Evolutionary conservation across 306 rosid genomes (phyloP).

Genomic region (Bauhinia variegata): DNA sequence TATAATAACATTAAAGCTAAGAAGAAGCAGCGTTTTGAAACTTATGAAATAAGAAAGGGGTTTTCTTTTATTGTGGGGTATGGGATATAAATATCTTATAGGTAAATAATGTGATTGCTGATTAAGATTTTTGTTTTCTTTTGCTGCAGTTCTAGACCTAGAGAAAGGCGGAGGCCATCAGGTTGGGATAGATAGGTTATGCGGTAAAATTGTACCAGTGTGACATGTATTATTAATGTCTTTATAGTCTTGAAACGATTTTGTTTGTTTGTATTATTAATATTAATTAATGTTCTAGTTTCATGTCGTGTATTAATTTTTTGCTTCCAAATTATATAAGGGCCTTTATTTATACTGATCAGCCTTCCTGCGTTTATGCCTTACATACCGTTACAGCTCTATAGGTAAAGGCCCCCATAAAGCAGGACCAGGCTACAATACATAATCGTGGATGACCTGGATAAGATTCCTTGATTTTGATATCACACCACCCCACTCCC

Average conservation of each 20-base stretch:
- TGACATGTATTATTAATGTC: conserved; percentile 29
- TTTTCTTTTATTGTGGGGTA: too few relatives aligned
- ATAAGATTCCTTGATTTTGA: too few relatives aligned
- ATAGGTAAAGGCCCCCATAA: too few relatives aligned
- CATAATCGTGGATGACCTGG: too few relatives aligned
- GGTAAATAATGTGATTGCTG: conserved; percentile 33
- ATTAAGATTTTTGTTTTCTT: conserved; percentile 39
- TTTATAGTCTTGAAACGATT: conserved; percentile 38
- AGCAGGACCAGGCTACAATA: too few relatives aligned
- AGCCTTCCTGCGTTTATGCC: too few relatives aligned
- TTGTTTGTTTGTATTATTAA: conserved; percentile 44
- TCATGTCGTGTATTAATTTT: conserved; percentile 15
- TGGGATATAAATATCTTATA: background rate
- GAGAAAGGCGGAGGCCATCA: conserved; percentile 86
- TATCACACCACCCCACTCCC: too few relatives aligned
- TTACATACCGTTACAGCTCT: too few relatives aligned
- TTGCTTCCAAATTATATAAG: conserved; percentile 17
- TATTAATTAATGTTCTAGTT: conserved; percentile 33
- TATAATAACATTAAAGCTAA: too few relatives aligned
- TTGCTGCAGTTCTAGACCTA: conserved; percentile 66
- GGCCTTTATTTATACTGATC: background rate
- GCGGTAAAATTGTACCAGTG: conserved; percentile 28
- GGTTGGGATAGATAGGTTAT: conserved; percentile 81
- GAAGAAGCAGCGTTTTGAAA: too few relatives aligned
- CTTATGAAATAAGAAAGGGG: too few relatives aligned